These are phyloP conservation scores for Penicillium crystallinum DNA, from an alignment of 495 filamentous ascomycete species.

Conservation along the genomic window DNA sequence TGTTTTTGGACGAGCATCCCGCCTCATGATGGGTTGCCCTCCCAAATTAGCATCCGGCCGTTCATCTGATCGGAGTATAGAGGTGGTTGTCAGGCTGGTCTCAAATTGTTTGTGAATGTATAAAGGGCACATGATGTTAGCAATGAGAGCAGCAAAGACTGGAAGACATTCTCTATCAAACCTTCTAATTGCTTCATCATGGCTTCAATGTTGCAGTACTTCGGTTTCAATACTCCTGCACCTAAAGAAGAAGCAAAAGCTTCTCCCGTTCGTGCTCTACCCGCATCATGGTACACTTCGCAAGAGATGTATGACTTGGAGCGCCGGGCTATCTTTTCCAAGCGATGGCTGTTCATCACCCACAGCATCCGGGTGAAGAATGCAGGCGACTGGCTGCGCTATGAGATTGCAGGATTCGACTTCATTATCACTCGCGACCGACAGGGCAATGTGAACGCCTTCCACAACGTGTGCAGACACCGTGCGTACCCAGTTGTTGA, in stretches of 20 bases:
- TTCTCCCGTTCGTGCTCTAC: conserved; percentile 33
- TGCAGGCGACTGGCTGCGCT: conserved; percentile 44
- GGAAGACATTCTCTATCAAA: background rate
- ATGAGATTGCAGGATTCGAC: conserved; percentile 44
- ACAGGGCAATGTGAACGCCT: conserved; percentile 43
- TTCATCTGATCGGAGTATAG: conserved; percentile 8
- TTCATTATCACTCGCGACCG: conserved; percentile 45
- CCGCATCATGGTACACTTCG: conserved; percentile 46
- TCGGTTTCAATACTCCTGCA: conserved; percentile 22
- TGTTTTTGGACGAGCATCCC: conserved; percentile 3
- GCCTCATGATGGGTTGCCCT: conserved; percentile 1
- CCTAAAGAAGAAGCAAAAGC: conserved; percentile 15
- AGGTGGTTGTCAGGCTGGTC: background rate
- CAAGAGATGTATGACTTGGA: conserved; percentile 48
- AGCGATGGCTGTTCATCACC: conserved; percentile 46
- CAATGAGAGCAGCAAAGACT: background rate
- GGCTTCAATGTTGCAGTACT: conserved; percentile 29
- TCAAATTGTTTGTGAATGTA: background rate
- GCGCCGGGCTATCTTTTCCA: conserved; percentile 47
- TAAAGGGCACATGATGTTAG: background rate
- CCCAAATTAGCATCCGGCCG: background rate
- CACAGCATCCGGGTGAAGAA: conserved; percentile 43
- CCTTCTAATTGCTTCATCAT: conserved; percentile 4
- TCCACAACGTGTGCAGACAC: conserved; percentile 54
- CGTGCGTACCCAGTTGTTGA: conserved; percentile 51